Percentiles rank a stretch among this genome's conserved stretches.
Evolutionary conservation across 1,284 basidiomycete genomes (phyloP).

Genomic region (Boletus semigastroideus): DNA sequence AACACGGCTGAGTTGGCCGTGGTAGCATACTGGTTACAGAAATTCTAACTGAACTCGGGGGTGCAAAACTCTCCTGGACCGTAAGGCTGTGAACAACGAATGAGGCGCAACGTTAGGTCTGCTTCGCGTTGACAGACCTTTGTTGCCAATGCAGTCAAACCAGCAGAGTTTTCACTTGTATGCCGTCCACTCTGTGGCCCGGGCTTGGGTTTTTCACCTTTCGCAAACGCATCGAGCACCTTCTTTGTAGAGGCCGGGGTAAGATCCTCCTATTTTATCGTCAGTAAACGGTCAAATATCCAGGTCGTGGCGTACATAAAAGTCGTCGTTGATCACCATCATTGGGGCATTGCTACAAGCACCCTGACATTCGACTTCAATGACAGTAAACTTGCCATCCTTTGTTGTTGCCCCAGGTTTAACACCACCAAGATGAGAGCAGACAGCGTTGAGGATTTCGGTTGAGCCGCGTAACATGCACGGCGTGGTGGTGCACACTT

Average conservation of each 20-base stretch:
- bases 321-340: conserved; percentile 96
- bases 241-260: conserved; percentile 90
- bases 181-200: conserved; percentile 89
- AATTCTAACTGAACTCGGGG: conserved; percentile 79
- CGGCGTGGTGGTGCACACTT: conserved; percentile 98
- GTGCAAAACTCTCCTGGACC: conserved; percentile 90
- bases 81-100: conserved; percentile 67
- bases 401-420: conserved; percentile 89
- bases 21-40: not conserved
- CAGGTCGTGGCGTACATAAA: conserved; percentile 66
- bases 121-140: conserved; percentile 57
- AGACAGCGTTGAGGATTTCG: conserved; percentile 85
- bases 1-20: no score
- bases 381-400: conserved; percentile 95
- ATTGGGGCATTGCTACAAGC: conserved; percentile 99
- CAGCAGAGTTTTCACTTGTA: conserved; percentile 89
- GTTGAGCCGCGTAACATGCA: conserved; percentile 96
- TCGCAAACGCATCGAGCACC: conserved; percentile 82
- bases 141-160: conserved; percentile 78
- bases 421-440: conserved; percentile 81
- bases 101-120: not conserved
- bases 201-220: conserved; percentile 85
- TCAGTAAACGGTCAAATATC: conserved; percentile 2
- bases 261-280: conserved; percentile 79
- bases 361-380: conserved; percentile 98